phyloP scores from a whole-genome alignment of 75 land plant species.

The Adiantum capillusveneris region DNA sequence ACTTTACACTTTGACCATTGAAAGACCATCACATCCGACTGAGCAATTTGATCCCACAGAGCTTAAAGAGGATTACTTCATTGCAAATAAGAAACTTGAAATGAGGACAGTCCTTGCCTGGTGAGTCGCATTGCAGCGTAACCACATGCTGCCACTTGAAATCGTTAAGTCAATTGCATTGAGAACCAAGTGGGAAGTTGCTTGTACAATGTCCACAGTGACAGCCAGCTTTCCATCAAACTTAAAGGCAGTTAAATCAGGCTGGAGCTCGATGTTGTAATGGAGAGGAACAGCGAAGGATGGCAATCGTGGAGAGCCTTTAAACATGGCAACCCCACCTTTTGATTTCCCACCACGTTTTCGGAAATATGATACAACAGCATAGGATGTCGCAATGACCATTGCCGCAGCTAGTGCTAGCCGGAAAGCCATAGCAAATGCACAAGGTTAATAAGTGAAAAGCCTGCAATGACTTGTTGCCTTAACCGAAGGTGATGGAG shows the following conservation, averaged over 20 bases:
- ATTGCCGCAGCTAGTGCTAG: constrained; percentile 20
- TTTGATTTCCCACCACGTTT: constrained; percentile 3
- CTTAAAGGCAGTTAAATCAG: constrained; percentile 60
- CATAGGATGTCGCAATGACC: constrained; percentile 23
- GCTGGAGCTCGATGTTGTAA: constrained; percentile 60
- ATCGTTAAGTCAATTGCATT: constrained; percentile 72
- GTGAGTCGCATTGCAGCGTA: constrained; percentile 12
- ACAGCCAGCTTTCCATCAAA: constrained; percentile 65
- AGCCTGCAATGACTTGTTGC: too few species aligned
- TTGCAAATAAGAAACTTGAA: too few species aligned
- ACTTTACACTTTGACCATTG: too few species aligned
- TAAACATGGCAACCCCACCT: constrained; percentile 20
- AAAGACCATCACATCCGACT: too few species aligned
- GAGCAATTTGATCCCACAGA: too few species aligned
- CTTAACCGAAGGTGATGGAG: too few species aligned
- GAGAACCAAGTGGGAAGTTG: constrained; percentile 56
- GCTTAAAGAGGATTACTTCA: too few species aligned
- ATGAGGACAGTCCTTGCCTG: too few species aligned
- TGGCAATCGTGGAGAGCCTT: constrained; percentile 62
- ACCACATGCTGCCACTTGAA: constrained; percentile 26
- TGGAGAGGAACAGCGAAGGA: constrained; percentile 57
- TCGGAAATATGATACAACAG: constrained; percentile 7
- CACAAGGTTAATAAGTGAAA: too few species aligned
- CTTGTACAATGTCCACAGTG: constrained; percentile 45
- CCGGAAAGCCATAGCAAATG: constrained; percentile 9